These are phyloP conservation scores for Mastigamoeba balamuthi DNA, from an alignment of 78 protist genomes.

Conservation along the genomic window DNA sequence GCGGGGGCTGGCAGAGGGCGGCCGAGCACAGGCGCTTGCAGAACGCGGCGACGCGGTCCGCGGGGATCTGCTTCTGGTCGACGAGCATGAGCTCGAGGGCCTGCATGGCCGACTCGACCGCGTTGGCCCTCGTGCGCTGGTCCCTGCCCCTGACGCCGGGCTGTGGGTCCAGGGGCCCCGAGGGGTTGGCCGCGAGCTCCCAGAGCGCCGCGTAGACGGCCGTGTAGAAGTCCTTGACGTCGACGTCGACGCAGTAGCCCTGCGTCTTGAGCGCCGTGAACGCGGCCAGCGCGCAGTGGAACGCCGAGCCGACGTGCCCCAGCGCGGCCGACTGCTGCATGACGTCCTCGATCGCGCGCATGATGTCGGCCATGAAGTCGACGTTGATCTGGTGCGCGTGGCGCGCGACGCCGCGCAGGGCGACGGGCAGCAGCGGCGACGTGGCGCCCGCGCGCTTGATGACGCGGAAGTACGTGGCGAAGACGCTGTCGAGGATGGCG, in stretches of 20 bases:
- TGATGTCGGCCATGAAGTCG: not conserved
- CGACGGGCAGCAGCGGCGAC: not conserved
- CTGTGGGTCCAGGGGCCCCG: not conserved
- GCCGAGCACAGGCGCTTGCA: not conserved
- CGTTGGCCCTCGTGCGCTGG: not conserved
- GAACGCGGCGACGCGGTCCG: not conserved
- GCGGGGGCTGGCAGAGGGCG: not conserved
- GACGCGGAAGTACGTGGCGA: not conserved
- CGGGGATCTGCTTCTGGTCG: not conserved
- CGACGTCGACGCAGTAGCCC: not conserved
- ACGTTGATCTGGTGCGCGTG: not conserved
- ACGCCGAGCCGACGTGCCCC: too few species aligned
- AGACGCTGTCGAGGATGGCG: not conserved
- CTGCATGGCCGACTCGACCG: not conserved
- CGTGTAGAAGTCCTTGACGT: not conserved
- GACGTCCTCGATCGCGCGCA: too few species aligned
- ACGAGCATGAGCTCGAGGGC: not conserved
- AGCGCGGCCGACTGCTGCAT: too few species aligned
- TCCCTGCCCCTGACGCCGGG: not conserved
- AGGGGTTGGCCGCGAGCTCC: not conserved
- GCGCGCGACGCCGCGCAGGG: not conserved
- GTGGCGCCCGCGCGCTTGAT: not conserved
- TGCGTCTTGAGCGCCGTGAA: not conserved
- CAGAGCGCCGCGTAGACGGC: not conserved
- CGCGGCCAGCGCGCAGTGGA: not conserved